Evolutionary conservation across 306 rosid species (phyloP), one percentile per base, ranked within the genome.

Genomic region (Ammopiptanthus mongolicus): DNA sequence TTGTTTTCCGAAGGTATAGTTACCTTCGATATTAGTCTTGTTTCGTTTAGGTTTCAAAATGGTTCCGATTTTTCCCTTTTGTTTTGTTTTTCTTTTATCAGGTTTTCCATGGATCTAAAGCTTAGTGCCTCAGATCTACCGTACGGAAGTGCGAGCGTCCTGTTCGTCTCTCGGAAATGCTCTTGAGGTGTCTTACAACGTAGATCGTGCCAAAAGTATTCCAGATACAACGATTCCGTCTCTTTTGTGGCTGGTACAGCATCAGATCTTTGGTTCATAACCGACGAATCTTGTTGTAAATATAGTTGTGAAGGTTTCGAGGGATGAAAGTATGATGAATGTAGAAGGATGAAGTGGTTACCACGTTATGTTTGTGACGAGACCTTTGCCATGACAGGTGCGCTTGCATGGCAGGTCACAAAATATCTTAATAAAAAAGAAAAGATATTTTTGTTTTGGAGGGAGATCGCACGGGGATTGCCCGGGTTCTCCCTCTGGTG

Each of bases 351-450:
- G 63, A 39, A 60, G 8, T 13, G 21, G 74, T n/a, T 42, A 31
- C 66, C 31, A 80, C 65, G 34, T 13, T 9, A 53, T 85, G 75
- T 83, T 64, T 88, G 86, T 85, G 78, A 74, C 83, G 84, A 81
- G 92, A 79, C 89, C 88, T 88, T 88, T 88, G 92, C 92, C 92
- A 88, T 83, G 88, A 23, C 88, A 59, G 89, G 92, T 85, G 92
- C 85, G 92, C 89, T 88, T 86, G 92, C 88, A 63, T 88, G 92
- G 92, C 92, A 73, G 92, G 92, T 85, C 92, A 83, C 15, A 48
- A 69, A 53, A 25, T 25, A 25, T 36, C 66, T 47, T 76, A 85
- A 85, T 80, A 86, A 84, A 84, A 86, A 84, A 84, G 1, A 50
- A 55, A 1, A 36, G 78, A 74, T 3, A 3, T 7, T 57, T 83